Evolutionary conservation across 257 asterid species (phyloP).

Genomic region (Eucommia ulmoides): DNA sequence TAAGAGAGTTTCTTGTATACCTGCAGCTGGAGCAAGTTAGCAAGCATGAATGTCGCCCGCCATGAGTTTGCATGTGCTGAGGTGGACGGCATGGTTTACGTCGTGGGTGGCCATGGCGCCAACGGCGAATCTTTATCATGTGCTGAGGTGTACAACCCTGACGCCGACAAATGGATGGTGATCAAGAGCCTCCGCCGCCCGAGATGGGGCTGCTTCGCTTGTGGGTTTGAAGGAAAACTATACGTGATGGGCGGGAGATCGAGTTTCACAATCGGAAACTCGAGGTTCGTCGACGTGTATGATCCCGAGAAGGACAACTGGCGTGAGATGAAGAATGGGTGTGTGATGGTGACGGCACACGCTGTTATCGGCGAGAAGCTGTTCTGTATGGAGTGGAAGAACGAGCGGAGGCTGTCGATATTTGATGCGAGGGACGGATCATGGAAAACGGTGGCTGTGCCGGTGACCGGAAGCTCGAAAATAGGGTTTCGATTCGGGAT

Average conservation of each 20-base stretch:
- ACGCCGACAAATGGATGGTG: conserved; percentile 39
- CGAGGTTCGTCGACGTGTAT: conserved; percentile 56
- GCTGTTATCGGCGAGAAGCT: conserved; percentile 61
- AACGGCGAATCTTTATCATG: conserved; percentile 53
- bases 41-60: conserved; percentile 63
- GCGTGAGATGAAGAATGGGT: conserved; percentile 70
- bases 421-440: conserved; percentile 38
- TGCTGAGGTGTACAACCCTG: conserved; percentile 69
- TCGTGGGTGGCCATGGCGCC: conserved; percentile 59
- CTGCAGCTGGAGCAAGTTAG: conserved; percentile 76
- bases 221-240: conserved; percentile 54
- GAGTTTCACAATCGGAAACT: conserved; percentile 70
- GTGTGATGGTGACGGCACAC: conserved; percentile 83
- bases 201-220: conserved; percentile 74
- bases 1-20: neutral
- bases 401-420: conserved; percentile 52
- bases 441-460: conserved; percentile 60
- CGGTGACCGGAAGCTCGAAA: conserved; percentile 54
- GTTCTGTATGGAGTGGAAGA: conserved; percentile 84
- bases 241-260: conserved; percentile 89
- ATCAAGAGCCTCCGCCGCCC: conserved; percentile 62
- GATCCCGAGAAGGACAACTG: conserved; percentile 37
- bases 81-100: conserved; percentile 58
- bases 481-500: conserved; percentile 55
- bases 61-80: conserved; percentile 82